A percentile compares a stretch with the other conserved stretches of the same genome.
Evolutionary conservation across 2,329 filamentous ascomycete genomes (phyloP).

Genomic region (Aspergillus proliferans): DNA sequence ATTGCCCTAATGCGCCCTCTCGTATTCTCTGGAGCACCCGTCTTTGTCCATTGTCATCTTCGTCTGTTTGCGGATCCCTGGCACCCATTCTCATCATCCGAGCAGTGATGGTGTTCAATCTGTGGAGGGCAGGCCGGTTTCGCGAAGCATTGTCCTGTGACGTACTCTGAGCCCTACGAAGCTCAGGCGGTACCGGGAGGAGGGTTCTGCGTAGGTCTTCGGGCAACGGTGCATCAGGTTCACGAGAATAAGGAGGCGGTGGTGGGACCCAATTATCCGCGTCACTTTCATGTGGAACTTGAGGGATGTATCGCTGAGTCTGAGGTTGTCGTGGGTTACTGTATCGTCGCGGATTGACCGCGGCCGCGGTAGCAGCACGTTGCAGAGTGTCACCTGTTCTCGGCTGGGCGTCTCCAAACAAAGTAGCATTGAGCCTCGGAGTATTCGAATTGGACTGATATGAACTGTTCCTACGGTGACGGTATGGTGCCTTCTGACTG

Average conservation of each 20-base stretch:
- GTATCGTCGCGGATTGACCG: slow-evolving; percentile 63
- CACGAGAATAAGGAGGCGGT: slow-evolving; percentile 63
- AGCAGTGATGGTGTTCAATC: slow-evolving; percentile 21
- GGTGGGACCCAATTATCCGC: slow-evolving; percentile 85
- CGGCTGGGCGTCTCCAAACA: slow-evolving; percentile 63
- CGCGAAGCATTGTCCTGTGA: slow-evolving; percentile 16
- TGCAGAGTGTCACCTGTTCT: slow-evolving; percentile 64
- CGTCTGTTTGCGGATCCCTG: slow-evolving; percentile 11
- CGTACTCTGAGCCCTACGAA: slow-evolving; percentile 19
- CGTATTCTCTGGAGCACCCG: slow-evolving; percentile 7
- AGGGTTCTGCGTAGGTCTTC: slow-evolving; percentile 30
- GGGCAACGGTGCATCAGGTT: slow-evolving; percentile 32
- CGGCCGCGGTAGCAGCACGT: slow-evolving; percentile 67
- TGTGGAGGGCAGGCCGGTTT: slow-evolving; percentile 22
- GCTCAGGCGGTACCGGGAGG: slow-evolving; percentile 21
- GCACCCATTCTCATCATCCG: slow-evolving; percentile 12
- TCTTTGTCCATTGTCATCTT: slow-evolving; percentile 8
- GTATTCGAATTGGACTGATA: slow-evolving; percentile 21
- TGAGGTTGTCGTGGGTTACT: slow-evolving; percentile 42
- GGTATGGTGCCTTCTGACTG: slow-evolving; percentile 9
- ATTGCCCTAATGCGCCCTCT: slow-evolving; percentile 5
- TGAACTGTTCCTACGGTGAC: slow-evolving; percentile 21
- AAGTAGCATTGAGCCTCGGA: slow-evolving; percentile 33
- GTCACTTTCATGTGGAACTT: slow-evolving; percentile 78
- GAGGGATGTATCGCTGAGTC: slow-evolving; percentile 43